phyloP scores from a whole-genome alignment of 1,284 basidiomycete species.

The Trichosporon sp. region DNA sequence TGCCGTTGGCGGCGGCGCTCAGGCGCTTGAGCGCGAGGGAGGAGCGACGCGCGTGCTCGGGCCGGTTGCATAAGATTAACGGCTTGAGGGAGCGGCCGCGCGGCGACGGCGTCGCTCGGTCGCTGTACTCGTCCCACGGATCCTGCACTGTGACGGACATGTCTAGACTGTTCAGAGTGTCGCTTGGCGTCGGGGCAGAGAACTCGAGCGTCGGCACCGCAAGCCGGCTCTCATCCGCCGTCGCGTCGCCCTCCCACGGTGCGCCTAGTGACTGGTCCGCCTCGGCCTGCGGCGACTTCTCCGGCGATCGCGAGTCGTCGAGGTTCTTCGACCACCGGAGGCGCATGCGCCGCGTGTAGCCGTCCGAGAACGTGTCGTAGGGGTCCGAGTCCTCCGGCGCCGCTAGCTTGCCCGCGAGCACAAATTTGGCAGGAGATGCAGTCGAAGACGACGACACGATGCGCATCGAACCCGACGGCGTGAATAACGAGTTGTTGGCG shows the following conservation, averaged over 20 bases:
- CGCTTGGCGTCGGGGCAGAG: not conserved
- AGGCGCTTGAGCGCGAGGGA: slow-evolving; percentile 20
- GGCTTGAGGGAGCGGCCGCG: slow-evolving; percentile 26
- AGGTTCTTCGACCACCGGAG: slow-evolving; percentile 12
- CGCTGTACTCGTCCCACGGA: slow-evolving; percentile 36
- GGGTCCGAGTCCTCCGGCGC: slow-evolving; percentile 12
- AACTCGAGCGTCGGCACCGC: not conserved
- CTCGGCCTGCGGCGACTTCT: not conserved
- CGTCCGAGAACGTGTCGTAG: slow-evolving; percentile 14
- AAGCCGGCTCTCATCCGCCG: not conserved
- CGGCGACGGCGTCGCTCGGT: slow-evolving; percentile 32
- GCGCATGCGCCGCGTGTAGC: not conserved
- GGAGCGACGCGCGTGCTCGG: slow-evolving; percentile 23
- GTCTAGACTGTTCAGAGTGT: not conserved
- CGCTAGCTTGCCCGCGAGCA: slow-evolving; percentile 2
- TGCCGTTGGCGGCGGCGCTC: slow-evolving; percentile 21
- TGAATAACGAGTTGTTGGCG: not conserved
- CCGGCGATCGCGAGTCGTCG: not conserved
- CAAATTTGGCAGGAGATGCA: slow-evolving; percentile 1
- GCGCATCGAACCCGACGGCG: slow-evolving; percentile 5
- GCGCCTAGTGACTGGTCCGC: not conserved
- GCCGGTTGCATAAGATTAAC: slow-evolving; percentile 27
- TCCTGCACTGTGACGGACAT: slow-evolving; percentile 13
- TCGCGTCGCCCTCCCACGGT: slow-evolving; percentile 1
- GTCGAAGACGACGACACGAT: not conserved